Evolutionary conservation across 768 basidiomycete genomes (phyloP), one percentile per base, ranked within the genome.

Genomic region (Rhodosporidiobolus odoratus): DNA sequence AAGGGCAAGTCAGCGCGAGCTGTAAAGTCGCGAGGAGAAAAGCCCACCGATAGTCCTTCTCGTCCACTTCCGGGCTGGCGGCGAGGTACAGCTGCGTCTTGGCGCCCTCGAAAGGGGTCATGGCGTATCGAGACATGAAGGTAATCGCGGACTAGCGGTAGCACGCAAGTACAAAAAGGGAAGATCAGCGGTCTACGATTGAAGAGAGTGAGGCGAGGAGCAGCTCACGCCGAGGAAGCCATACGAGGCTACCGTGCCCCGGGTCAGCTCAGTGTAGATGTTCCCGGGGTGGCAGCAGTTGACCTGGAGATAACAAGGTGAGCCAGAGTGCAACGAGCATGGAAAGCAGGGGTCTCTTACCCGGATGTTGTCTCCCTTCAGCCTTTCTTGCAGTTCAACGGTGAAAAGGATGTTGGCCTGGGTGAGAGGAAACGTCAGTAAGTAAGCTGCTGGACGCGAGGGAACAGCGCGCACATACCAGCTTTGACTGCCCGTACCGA

Each of bases 51-150:
- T 74, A 69, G 45, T 60, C 58, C 48, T 73, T 68, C 47, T 70
- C 66, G n/a, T 63, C 65, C 37, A 77, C 73, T 35, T 68, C 65
- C 25, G 56, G 41, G 3, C 65, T 68, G 13, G 76, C 73, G 2
- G 77, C 77, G 16, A 75, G 75, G 64, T 72, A 78, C 21, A 73
- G 66, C 64, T 65, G 72, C 32, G 76, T 78, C 53, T 64, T 69
- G 38, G 50, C 73, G 74, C 76, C 66, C n/a, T 80, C 66, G 8
- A 32, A 78, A 23, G 75, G 71, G 32, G 77, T 72, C 74, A 75
- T 77, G 27, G 52, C 34, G 53, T 8, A 25, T 1, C 25, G 35
- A 12, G 30, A 16, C 17, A 40, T 27, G 16, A 40, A 3, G 4
- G 19, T 19, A 21, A 53, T 32, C 10, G 37, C 5, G 4, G 10